Evolutionary conservation across 108 stramenopile species (phyloP).

Genomic region (Cyclotella choctawhatcheeana): DNA sequence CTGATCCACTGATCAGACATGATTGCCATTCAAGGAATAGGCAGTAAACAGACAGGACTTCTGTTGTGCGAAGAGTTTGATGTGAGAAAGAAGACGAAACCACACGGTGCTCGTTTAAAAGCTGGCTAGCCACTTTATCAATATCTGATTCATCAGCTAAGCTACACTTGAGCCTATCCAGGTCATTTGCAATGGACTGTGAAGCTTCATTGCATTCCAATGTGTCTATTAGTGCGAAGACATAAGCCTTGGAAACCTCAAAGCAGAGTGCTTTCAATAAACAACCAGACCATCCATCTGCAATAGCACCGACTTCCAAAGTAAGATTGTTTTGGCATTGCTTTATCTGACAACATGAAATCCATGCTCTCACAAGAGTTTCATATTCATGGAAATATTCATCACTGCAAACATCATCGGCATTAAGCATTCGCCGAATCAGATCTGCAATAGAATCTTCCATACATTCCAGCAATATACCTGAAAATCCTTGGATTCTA

Average conservation of each 20-base stretch:
- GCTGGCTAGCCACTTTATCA: slow-evolving; percentile 23
- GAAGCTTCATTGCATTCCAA: not conserved
- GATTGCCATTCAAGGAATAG: slow-evolving; percentile 34
- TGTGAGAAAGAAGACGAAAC: slow-evolving; percentile 34
- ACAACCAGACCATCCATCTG: slow-evolving; percentile 36
- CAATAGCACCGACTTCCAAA: slow-evolving; percentile 9
- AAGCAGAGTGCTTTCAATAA: slow-evolving; percentile 40
- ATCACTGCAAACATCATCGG: not conserved
- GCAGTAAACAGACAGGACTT: slow-evolving; percentile 28
- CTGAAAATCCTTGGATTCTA: slow-evolving; percentile 25
- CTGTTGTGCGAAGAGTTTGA: slow-evolving; percentile 26
- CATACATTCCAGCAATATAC: slow-evolving; percentile 18
- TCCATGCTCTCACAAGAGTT: slow-evolving; percentile 36
- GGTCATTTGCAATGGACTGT: slow-evolving; percentile 2
- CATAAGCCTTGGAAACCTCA: slow-evolving; percentile 24
- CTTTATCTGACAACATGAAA: slow-evolving; percentile 24
- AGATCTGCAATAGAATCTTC: slow-evolving; percentile 38
- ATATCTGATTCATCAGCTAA: slow-evolving; percentile 26
- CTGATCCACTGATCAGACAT: slow-evolving; percentile 8
- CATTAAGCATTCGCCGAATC: slow-evolving; percentile 19
- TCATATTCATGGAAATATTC: slow-evolving; percentile 30
- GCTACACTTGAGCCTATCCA: slow-evolving; percentile 21
- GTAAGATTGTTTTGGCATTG: not conserved
- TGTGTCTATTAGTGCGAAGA: slow-evolving; percentile 12
- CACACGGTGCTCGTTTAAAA: slow-evolving; percentile 12